Evolutionary conservation across 2,329 filamentous ascomycete species (phyloP), one percentile per base, ranked within the genome.

Genomic region (Colletotrichum orbiculare): DNA sequence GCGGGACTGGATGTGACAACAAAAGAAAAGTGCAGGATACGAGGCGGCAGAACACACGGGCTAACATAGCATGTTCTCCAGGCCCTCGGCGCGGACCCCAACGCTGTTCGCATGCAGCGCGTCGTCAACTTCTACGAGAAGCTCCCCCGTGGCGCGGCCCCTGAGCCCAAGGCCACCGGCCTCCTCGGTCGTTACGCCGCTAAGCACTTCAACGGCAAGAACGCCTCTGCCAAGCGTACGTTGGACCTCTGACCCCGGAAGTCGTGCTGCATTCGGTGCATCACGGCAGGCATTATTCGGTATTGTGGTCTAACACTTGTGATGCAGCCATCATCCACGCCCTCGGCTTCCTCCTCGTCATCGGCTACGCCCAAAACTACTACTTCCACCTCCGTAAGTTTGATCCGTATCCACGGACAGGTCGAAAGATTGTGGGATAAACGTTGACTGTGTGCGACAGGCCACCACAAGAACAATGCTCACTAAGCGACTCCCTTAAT

Each of bases 391-490:
- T 99, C 76, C 93, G 96, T 99, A 90, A 82, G 93, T 89, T 34
- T 17, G 38, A 10, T n/a, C 48, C 11, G 17, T 13, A 37, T 49
- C 45, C 37, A 35, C 33, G 13, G 53, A 41, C 37, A 64, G 69
- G 62, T 69, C 56, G 58, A 62, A 60, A 68, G 74, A 69, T 77
- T 69, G 70, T 8, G 11, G 9, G 11, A 33, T 10, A 8, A 37
- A 33, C 54, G 59, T 48, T 66, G 49, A 68, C 50, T 11, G 17
- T 11, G 17, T 48, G 11, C 54, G 39, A 59, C 73, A 99, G 96
- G 96, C 75, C 95, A 99, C 89, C 95, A 98, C 92, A 99, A 99
- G 92, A 98, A 99, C 91, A 96, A 99, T 82, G 92, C 93, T 75
- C 96, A 99, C 87, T 99, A 96, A 85, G 77, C 54, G 60, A 60